Percentiles rank a stretch among this genome's conserved stretches.
Evolutionary conservation across 2,329 filamentous ascomycete species (phyloP).

Genomic region (Leptographium lundbergii): DNA sequence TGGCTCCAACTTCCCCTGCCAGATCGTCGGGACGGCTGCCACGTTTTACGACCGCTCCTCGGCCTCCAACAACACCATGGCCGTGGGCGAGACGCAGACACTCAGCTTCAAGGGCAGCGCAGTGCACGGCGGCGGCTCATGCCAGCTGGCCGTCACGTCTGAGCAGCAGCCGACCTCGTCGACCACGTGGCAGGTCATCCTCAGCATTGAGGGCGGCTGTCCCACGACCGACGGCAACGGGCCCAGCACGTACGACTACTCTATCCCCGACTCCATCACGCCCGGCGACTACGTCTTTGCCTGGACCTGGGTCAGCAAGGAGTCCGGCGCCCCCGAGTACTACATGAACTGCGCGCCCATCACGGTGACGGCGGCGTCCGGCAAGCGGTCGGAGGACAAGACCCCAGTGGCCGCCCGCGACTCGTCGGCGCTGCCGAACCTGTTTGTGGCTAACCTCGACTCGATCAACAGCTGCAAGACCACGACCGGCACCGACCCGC

Average conservation of each 20-base stretch:
- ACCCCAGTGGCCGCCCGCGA: slow-evolving; percentile 12
- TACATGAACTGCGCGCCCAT: slow-evolving; percentile 57
- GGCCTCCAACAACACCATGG: slow-evolving; percentile 12
- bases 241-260: slow-evolving; percentile 15
- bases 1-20: slow-evolving; percentile 13
- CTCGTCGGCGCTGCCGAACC: slow-evolving; percentile 29
- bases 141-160: slow-evolving; percentile 18
- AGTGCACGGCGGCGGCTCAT: slow-evolving; percentile 19
- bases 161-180: slow-evolving; percentile 12
- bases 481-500: slow-evolving; percentile 12
- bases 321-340: slow-evolving; percentile 47
- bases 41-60: slow-evolving; percentile 22
- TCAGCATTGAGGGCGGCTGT: slow-evolving; percentile 20
- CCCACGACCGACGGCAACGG: slow-evolving; percentile 15
- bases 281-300: slow-evolving; percentile 36
- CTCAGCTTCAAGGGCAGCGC: slow-evolving; percentile 18
- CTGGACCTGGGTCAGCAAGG: slow-evolving; percentile 50
- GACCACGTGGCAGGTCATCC: slow-evolving; percentile 18
- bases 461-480: slow-evolving; percentile 19
- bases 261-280: slow-evolving; percentile 15
- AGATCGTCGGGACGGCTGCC: slow-evolving; percentile 24
- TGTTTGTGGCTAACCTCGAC: slow-evolving; percentile 44
- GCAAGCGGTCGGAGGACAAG: slow-evolving; percentile 8
- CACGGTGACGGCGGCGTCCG: slow-evolving; percentile 25
- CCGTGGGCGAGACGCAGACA: slow-evolving; percentile 9